Conservation (phyloP, 345 rosid species). For the Reutealis trisperma region DNA sequence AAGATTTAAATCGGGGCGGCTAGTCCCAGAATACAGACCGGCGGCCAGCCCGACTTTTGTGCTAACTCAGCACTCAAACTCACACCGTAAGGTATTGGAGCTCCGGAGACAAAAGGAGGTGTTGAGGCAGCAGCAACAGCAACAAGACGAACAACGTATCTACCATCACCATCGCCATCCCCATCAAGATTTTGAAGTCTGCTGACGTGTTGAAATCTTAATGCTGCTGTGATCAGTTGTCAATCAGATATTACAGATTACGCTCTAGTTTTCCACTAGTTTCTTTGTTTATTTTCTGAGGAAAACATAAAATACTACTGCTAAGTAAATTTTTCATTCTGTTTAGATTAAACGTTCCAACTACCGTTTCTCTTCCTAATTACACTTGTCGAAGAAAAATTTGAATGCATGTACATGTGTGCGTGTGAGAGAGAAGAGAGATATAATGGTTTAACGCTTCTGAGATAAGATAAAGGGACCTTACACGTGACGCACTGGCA, state of each 20-base stretch:
- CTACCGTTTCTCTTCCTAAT: conserved; percentile 1
- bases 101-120: conserved; percentile 73
- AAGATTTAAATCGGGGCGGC: conserved; percentile 76
- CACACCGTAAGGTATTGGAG: conserved; percentile 85
- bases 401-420: not conserved
- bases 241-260: not conserved
- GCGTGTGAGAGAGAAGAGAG: not conserved
- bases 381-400: not conserved
- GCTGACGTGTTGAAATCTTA: conserved; percentile 35
- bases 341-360: conserved; percentile 11
- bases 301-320: not conserved
- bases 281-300: not conserved
- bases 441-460: no score
- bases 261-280: not conserved
- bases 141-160: conserved; percentile 22
- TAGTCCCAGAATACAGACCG: conserved; percentile 82
- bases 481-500: conserved; percentile 29
- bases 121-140: conserved; percentile 32
- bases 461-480: conserved; percentile 6
- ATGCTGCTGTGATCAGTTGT: not conserved
- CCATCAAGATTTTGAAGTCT: conserved; percentile 39
- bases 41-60: conserved; percentile 82
- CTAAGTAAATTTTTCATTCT: not conserved
- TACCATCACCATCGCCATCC: conserved; percentile 27
- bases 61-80: conserved; percentile 75